Conservation (phyloP, 305 asterid species). For the Fraxinus nigra region DNA sequence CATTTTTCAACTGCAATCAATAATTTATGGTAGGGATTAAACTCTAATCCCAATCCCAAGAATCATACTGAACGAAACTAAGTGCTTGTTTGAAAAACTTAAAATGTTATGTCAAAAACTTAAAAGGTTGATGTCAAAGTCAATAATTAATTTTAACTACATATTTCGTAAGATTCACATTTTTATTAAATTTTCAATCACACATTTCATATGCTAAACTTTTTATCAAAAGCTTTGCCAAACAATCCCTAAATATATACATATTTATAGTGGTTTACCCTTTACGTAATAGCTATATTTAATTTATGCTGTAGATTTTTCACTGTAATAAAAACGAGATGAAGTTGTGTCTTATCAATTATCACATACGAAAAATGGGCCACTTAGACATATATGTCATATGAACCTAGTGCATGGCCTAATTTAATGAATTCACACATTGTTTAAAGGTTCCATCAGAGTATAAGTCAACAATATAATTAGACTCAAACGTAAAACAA, state of each 20-base stretch:
- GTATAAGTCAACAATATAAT: neutral
- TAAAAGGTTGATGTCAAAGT: too few relatives aligned
- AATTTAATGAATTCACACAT: neutral
- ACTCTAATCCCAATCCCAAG: neutral
- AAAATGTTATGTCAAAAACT: too few relatives aligned
- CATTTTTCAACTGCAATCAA: conserved; percentile 50
- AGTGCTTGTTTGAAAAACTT: too few relatives aligned
- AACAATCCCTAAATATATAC: neutral
- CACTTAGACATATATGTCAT: neutral
- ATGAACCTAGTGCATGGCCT: neutral
- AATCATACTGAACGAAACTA: neutral
- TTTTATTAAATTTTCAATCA: too few relatives aligned
- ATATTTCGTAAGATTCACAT: too few relatives aligned
- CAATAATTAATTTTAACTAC: too few relatives aligned
- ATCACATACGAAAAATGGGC: neutral
- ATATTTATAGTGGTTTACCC: neutral
- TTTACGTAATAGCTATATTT: too few relatives aligned
- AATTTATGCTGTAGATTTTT: neutral
- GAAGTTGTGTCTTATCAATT: neutral
- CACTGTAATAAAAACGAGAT: neutral
- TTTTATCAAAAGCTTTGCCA: too few relatives aligned
- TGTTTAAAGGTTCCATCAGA: neutral
- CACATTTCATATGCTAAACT: too few relatives aligned
- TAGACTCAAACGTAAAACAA: neutral
- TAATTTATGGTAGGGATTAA: neutral